Evolutionary conservation across 2,329 filamentous ascomycete genomes (phyloP).

Genomic region (Colletotrichum spaethianum): DNA sequence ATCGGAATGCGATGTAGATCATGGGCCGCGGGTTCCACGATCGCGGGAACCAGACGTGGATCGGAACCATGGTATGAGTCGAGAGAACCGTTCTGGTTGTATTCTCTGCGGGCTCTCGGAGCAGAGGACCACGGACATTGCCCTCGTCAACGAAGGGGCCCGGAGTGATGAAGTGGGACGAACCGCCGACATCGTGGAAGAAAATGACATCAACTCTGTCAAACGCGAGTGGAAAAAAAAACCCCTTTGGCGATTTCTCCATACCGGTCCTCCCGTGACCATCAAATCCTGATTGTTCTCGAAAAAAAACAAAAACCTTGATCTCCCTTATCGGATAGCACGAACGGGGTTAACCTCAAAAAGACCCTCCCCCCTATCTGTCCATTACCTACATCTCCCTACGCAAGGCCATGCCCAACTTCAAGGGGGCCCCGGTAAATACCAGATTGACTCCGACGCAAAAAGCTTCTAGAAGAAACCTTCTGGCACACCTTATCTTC

Average conservation of each 20-base stretch:
- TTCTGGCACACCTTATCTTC: background rate
- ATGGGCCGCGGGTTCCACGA: too few species aligned
- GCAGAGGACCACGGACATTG: background rate
- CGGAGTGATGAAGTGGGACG: background rate
- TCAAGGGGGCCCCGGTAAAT: background rate
- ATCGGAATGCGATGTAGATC: background rate
- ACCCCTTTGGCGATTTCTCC: background rate
- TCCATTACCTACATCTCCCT: background rate
- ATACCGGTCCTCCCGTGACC: background rate
- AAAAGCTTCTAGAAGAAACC: background rate
- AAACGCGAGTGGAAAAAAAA: background rate
- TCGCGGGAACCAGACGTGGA: background rate
- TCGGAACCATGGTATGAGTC: background rate
- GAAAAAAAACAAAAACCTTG: background rate
- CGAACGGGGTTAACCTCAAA: background rate
- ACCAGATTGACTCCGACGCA: conserved; percentile 15
- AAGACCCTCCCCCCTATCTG: background rate
- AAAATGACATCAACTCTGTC: background rate
- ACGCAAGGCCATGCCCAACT: background rate
- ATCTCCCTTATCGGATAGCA: conserved; percentile 1
- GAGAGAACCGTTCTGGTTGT: too few species aligned
- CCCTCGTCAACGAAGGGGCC: background rate
- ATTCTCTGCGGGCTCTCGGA: background rate
- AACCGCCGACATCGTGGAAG: background rate
- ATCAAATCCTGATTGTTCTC: background rate